phyloP scores from a whole-genome alignment of 768 basidiomycete species.

The Rhodotorula graminis region DNA sequence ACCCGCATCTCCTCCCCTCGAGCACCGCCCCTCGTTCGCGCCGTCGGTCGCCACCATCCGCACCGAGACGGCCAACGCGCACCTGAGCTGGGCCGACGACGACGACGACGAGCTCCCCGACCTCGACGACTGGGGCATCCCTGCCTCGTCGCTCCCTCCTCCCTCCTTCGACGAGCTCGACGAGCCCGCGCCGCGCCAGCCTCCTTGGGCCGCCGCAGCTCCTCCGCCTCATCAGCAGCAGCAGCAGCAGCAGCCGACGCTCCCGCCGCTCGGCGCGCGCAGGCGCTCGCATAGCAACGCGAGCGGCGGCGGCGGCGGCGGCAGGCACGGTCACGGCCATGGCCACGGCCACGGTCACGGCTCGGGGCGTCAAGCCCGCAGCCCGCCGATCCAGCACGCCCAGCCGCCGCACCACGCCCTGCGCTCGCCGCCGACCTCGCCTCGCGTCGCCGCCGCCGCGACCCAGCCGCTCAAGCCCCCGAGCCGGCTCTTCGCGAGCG shows the following conservation, averaged over 20 bases:
- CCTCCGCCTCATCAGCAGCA: neutral
- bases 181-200: neutral
- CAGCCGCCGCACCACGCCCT: neutral
- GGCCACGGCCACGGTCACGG: neutral
- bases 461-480: neutral
- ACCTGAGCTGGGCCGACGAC: conserved; percentile 84
- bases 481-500: neutral
- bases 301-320: too few relatives aligned
- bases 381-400: neutral
- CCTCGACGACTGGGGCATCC: conserved; percentile 78
- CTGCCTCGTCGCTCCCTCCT: conserved; percentile 35
- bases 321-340: neutral
- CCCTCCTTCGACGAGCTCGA: neutral
- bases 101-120: conserved; percentile 76
- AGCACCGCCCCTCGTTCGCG: conserved; percentile 45
- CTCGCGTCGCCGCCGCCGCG: neutral
- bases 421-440: neutral
- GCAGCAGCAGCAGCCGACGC: neutral
- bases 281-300: neutral
- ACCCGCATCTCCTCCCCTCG: neutral
- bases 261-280: neutral
- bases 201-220: too few relatives aligned
- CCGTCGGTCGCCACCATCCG: neutral
- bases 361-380: neutral
- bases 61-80: conserved; percentile 48